These are phyloP conservation scores for Chytriomyces sp. DNA, from an alignment of 192 early-diverging fungal genomes.

Conservation along the genomic window DNA sequence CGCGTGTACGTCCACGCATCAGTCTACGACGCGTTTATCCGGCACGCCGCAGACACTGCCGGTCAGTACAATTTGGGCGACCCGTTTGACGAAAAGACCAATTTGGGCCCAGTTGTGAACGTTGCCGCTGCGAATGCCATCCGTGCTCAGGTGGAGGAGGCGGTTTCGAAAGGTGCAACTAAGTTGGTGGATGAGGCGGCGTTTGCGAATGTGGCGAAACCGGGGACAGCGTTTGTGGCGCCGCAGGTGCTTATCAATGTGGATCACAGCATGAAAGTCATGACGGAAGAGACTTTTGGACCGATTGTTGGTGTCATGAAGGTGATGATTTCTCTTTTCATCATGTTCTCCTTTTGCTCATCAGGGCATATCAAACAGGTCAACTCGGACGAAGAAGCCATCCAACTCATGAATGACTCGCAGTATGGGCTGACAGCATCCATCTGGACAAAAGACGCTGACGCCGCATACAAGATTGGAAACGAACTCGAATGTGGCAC, in stretches of 20 bases:
- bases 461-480: slow-evolving; percentile 66
- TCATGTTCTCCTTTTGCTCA: background rate
- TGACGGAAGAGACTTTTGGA: slow-evolving; percentile 86
- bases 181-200: slow-evolving; percentile 59
- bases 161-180: slow-evolving; percentile 72
- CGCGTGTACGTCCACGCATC: slow-evolving; percentile 77
- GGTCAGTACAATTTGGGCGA: slow-evolving; percentile 71
- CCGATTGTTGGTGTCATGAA: slow-evolving; percentile 80
- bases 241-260: slow-evolving; percentile 81
- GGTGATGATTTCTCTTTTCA: slow-evolving; percentile 40
- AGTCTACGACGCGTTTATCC: slow-evolving; percentile 75
- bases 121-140: slow-evolving; percentile 70
- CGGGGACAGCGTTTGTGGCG: slow-evolving; percentile 68
- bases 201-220: slow-evolving; percentile 63
- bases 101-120: slow-evolving; percentile 78
- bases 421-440: slow-evolving; percentile 80
- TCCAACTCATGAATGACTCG: slow-evolving; percentile 80
- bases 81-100: slow-evolving; percentile 64
- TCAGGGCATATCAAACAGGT: slow-evolving; percentile 22
- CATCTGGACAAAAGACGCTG: slow-evolving; percentile 74
- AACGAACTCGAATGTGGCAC: slow-evolving; percentile 74
- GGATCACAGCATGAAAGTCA: slow-evolving; percentile 73
- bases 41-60: slow-evolving; percentile 59
- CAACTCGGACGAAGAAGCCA: slow-evolving; percentile 73
- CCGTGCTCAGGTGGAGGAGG: slow-evolving; percentile 70